phyloP scores from a whole-genome alignment of 495 filamentous ascomycete species.

The Hypoxylon cercidicola region DNA sequence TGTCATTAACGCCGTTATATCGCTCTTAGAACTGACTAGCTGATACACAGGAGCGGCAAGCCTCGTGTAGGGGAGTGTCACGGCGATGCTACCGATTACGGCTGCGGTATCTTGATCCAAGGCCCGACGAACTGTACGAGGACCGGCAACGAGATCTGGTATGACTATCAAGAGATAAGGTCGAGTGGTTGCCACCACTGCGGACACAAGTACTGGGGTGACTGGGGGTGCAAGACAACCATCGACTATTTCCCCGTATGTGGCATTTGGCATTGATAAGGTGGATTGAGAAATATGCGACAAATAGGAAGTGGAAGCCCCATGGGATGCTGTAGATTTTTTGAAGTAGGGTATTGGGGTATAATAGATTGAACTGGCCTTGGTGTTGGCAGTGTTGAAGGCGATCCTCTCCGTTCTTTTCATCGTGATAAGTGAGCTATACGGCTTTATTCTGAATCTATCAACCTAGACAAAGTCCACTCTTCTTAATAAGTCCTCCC shows the following conservation, averaged over 20 bases:
- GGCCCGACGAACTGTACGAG: slow-evolving; percentile 7
- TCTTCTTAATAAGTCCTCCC: no score
- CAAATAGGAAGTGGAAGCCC: no score
- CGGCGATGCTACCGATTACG: slow-evolving; percentile 26
- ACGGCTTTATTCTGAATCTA: no score
- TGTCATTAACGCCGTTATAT: not conserved
- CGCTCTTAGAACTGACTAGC: not conserved
- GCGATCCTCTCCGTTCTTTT: no score
- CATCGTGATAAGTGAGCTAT: no score
- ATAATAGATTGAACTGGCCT: no score
- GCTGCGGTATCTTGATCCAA: slow-evolving; percentile 29
- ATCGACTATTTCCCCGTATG: slow-evolving; percentile 30
- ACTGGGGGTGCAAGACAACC: slow-evolving; percentile 19
- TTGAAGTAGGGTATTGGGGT: no score
- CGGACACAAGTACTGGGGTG: slow-evolving; percentile 25
- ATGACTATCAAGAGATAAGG: slow-evolving; percentile 35
- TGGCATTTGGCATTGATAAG: not conserved
- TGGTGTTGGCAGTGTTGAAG: no score
- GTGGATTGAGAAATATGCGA: no score
- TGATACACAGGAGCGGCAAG: slow-evolving; percentile 24
- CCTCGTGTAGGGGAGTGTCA: slow-evolving; percentile 26
- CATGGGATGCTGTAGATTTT: no score
- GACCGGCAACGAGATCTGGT: slow-evolving; percentile 37
- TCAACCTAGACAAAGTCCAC: no score
- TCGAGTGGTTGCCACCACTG: slow-evolving; percentile 24